Evolutionary conservation across 164 flowering plant species (phyloP), one percentile per base, ranked within the genome.

Genomic region (Stephania japonica): DNA sequence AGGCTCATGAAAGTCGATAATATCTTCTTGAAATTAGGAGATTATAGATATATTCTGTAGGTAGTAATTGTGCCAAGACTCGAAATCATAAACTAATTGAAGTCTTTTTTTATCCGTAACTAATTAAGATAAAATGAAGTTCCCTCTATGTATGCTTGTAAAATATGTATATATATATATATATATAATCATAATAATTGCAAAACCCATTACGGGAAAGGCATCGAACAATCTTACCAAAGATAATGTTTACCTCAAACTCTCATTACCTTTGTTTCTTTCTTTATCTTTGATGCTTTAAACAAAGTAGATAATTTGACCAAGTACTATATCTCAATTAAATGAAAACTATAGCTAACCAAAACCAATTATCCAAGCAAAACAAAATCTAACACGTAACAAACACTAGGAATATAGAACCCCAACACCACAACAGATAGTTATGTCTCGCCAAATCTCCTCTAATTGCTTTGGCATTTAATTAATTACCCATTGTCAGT

Each of bases 181-280:
- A 12, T 10, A 13, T 50, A 13, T 56, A 16, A 18, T 21, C 19
- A 6, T 56, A 56, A 56, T 56, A 56, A 56, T 56, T 56, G 62
- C 62, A 56, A 56, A 56, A 56, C 62, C 70, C 24, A 72, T 64
- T 72, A 10, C 44, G 10, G 23, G 68, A 25, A 72, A 72, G 68
- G 8, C 61, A 63, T 72, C 18, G 53, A 72, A 8, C 53, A 56
- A 72, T 38, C 49, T 72, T 23, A 63, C 68, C 18, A 18, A 32
- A 62, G 74, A 72, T 72, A 72, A 72, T 72, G 74, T 72, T 72
- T 62, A 13, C 65, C 67, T 64, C 13, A 2, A 42, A 68, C 41
- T 50, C 53, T 64, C 11, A 16, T 50, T 72, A 16, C 67, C 38
- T 26, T 21, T 41, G 14, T 42, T 32, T 56, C 13, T 24, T 43